Conservation (phyloP, 768 basidiomycete genomes). For the Phylloporus sp. region DNA sequence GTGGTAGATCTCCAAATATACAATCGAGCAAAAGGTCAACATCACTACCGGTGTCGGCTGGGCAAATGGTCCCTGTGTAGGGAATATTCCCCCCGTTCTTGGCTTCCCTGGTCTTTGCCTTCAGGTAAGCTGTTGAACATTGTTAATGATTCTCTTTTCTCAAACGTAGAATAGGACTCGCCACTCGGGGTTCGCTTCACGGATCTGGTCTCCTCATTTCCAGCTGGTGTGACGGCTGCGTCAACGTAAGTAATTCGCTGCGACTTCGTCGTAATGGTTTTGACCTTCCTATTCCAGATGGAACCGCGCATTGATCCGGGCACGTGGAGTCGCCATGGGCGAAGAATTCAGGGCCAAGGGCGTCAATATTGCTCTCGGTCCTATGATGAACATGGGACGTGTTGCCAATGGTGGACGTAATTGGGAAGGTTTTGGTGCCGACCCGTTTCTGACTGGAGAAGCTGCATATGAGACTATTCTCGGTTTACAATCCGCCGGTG, state of each 20-base stretch:
- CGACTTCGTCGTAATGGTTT: not conserved
- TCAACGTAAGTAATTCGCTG: conserved; percentile 53
- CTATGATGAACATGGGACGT: conserved; percentile 88
- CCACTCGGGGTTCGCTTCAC: conserved; percentile 76
- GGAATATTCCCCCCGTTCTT: conserved; percentile 54
- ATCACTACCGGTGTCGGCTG: conserved; percentile 56
- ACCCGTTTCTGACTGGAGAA: conserved; percentile 84
- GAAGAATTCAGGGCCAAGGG: conserved; percentile 81
- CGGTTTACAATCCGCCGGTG: conserved; percentile 77
- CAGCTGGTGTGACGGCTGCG: conserved; percentile 79
- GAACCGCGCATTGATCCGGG: conserved; percentile 74
- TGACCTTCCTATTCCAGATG: conserved; percentile 38
- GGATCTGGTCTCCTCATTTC: conserved; percentile 75
- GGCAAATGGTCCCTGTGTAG: conserved; percentile 61
- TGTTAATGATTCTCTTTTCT: not conserved
- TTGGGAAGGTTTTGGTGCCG: conserved; percentile 95
- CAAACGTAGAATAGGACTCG: conserved; percentile 45
- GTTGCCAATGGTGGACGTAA: conserved; percentile 78
- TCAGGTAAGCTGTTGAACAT: conserved; percentile 40
- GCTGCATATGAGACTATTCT: conserved; percentile 72
- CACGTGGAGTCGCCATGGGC: conserved; percentile 76
- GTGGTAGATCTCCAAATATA: conserved; percentile 42
- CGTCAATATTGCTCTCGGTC: conserved; percentile 70
- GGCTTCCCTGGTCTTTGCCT: conserved; percentile 69
- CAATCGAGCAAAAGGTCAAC: conserved; percentile 62